Evolutionary conservation across 176 grass and related monocot species (phyloP), one percentile per base, ranked within the genome.

Genomic region (Juncus inflexus): DNA sequence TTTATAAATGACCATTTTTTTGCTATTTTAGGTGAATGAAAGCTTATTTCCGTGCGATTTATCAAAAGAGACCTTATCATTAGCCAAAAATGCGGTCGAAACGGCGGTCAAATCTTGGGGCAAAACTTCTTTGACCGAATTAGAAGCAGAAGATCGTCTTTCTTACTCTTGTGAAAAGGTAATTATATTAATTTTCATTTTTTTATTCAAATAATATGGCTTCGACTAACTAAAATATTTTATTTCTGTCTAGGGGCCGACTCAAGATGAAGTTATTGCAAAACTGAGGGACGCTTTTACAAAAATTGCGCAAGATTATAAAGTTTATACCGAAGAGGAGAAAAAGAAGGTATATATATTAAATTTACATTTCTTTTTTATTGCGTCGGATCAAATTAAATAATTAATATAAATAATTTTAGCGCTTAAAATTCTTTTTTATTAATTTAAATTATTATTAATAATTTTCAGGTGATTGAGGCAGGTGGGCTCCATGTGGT

Each of bases 151-250:
- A 86, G 91, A 96, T 12, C 73, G 79, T 14, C 80, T 96, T 7
- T 96, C 91, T 42, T 96, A 96, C 67, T 88, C 91, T 74, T 96
- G 91, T 79, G 91, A 96, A 63, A 96, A 89, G 91, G 91, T 96
- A 79, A 64, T 40, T 36, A 75, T 53, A 74, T 35, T 57, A 61
- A 66, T 15, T 58, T 58, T n/a, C 35, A 72, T 71, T 35, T 70
- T 40, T 9, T 58, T 70, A 40, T 56, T 15, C 37, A 37, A 61
- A 1, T 28, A 28, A 28, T 28, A 28, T 28, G 19, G 19, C 1
- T 28, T 1, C 19, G 9, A 47, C 43, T 47, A 5, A 47, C 4
- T 47, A 47, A 6, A 47, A 5, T 5, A 47, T 47, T 73, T 72
- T 68, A 47, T 70, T 62, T 16, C 36, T 81, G 41, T 80, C 45